Conservation (phyloP, 2,329 filamentous ascomycete species). For the Aspergillus bombycis region DNA sequence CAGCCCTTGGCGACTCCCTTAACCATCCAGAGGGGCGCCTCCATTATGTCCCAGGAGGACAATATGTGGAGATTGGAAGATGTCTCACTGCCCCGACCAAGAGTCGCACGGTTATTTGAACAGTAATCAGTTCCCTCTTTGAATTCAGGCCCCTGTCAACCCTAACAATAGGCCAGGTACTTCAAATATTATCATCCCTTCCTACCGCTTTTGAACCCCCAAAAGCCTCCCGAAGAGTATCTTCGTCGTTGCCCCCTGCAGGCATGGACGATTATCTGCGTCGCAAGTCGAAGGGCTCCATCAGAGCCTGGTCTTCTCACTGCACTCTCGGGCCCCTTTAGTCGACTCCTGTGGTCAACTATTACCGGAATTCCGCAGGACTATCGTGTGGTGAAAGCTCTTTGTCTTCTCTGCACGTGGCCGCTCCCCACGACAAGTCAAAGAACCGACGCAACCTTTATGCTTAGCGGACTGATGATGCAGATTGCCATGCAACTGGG, state of each 20-base stretch:
- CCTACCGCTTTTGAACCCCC: slow-evolving; percentile 61
- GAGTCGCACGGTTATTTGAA: slow-evolving; percentile 48
- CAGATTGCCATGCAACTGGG: slow-evolving; percentile 67
- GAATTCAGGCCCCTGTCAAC: slow-evolving; percentile 27
- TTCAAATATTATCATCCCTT: slow-evolving; percentile 67
- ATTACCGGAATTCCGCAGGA: slow-evolving; percentile 62
- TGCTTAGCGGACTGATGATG: slow-evolving; percentile 67
- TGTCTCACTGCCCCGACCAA: slow-evolving; percentile 40
- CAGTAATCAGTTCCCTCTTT: slow-evolving; percentile 34
- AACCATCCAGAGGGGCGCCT: slow-evolving; percentile 35
- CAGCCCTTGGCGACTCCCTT: slow-evolving; percentile 38
- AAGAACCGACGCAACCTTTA: slow-evolving; percentile 64
- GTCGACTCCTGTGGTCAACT: slow-evolving; percentile 62
- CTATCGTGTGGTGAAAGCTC: slow-evolving; percentile 65
- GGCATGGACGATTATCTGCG: slow-evolving; percentile 66
- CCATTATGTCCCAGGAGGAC: slow-evolving; percentile 41
- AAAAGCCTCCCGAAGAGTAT: slow-evolving; percentile 59
- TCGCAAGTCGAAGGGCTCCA: slow-evolving; percentile 62
- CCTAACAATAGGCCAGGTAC: slow-evolving; percentile 51
- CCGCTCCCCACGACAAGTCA: slow-evolving; percentile 64
- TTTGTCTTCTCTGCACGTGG: slow-evolving; percentile 66
- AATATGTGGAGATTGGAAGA: slow-evolving; percentile 55
- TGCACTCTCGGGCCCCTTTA: slow-evolving; percentile 54
- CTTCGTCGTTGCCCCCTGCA: slow-evolving; percentile 60
- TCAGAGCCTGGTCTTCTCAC: slow-evolving; percentile 57